Base-by-base conservation (phyloP, 2,329 filamentous ascomycete species). In the Penicillium nordicum region DNA sequence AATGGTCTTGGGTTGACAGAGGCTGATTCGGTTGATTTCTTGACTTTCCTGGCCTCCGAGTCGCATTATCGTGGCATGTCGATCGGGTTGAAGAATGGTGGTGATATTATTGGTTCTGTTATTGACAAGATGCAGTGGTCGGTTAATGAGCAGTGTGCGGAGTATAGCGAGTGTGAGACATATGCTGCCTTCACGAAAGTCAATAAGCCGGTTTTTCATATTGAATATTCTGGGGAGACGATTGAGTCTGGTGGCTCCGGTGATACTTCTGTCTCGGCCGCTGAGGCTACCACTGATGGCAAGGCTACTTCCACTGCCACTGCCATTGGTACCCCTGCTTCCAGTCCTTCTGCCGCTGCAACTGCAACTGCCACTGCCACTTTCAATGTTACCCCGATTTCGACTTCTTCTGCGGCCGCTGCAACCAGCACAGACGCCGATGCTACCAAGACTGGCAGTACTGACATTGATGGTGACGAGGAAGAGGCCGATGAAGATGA, bases 141-240 rank as follows among this genome's bases (percentile, higher is more conserved):
- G 4, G 85, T 90, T 63, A 88, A 89, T 70, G 88, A 90, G 76
- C 81, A 89, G 73, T 90, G 88, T 69, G 78, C 80, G 7, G 63
- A 86, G 67, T 83, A 83, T 63, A 58, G 73, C 6, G 86, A 89
- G 68, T 89, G 87, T 67, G 73, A 75, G 32, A 78, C 72, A 1
- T 89, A 84, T 67, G 71, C 75, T 4, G 72, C 79, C 2, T 89
- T 89, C 66, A 80, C 86, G 53, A 65, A 79, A 12, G 80, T 80
- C 9, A 77, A 78, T 30, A 89, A 89, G 71, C 86, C 87, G 1
- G 87, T 90, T 34, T 89, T 89, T 68, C 83, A 89, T 69, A 88
- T 90, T 60, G 88, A 90, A 73, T 90, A 90, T 65, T 84, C 85
- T 2, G 48, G 23, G 21, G 48, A 52, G 21, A 52, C 48, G 23